Percentiles rank a stretch among this genome's conserved stretches.
phyloP scores from a whole-genome alignment of 768 basidiomycete genomes.

The Leccinum variicolor region DNA sequence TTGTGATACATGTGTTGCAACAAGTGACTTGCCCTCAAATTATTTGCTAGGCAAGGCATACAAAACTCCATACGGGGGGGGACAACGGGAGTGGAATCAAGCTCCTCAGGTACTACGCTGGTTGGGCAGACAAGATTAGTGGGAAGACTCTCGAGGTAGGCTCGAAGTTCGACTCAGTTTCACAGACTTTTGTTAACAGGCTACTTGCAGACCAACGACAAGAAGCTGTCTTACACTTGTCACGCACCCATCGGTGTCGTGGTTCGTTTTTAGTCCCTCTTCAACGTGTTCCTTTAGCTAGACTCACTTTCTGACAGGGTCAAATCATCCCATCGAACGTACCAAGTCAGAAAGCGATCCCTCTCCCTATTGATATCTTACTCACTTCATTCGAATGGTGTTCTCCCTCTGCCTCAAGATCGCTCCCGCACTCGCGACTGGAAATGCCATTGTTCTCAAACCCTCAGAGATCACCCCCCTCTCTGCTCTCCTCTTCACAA shows the following conservation, averaged over 20 bases:
- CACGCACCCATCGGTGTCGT: slow-evolving; percentile 12
- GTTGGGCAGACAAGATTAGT: slow-evolving; percentile 11
- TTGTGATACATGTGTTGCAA: not conserved
- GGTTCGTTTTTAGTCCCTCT: not conserved
- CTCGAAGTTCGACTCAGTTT: not conserved
- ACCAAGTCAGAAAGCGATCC: not conserved
- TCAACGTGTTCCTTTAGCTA: not conserved
- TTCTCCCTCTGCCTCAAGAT: slow-evolving; percentile 7
- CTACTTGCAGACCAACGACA: not conserved
- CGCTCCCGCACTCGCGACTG: slow-evolving; percentile 8
- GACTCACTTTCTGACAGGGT: not conserved
- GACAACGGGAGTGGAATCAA: slow-evolving; percentile 1
- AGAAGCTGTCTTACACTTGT: slow-evolving; percentile 8
- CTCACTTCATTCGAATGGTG: not conserved
- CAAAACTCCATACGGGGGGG: not conserved
- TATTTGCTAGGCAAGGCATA: slow-evolving; percentile 4
- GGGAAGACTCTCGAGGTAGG: slow-evolving; percentile 6
- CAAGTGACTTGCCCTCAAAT: not conserved
- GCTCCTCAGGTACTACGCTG: slow-evolving; percentile 7
- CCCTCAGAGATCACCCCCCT: slow-evolving; percentile 11
- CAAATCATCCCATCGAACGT: slow-evolving; percentile 13
- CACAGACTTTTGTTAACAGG: not conserved
- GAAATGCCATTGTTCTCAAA: slow-evolving; percentile 9
- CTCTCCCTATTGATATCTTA: not conserved
- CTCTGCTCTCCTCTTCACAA: slow-evolving; percentile 5